Evolutionary conservation across 352 stramenopile species (phyloP), one percentile per base, ranked within the genome.

Genomic region (Elongisporangium undulatum): DNA sequence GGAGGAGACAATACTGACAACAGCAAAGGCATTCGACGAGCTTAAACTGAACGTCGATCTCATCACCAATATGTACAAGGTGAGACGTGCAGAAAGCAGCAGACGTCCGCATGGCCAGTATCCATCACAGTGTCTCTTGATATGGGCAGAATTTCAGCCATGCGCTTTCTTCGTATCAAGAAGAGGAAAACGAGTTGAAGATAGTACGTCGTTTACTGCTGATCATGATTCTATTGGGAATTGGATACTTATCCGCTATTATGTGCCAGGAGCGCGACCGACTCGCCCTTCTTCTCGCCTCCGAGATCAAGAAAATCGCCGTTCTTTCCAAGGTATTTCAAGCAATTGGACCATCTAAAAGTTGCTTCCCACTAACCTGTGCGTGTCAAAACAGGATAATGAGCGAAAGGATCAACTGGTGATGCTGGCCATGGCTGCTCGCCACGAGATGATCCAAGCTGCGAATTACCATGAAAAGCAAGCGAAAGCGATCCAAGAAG

Each of bases 61-160:
- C 9, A 86, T 92, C 72, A 89, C 82, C 8, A 94, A 89, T 58
- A 92, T 94, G 82, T 94, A 94, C 77, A 94, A 94, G 63, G 75
- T 85, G 26, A 17, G 53, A 12, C 13, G 3, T 12, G 13, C 13
- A 34, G 22, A 4, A 1, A 57, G 34, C 5, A 19, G 48, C 24
- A 45, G 13, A 2, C n/a, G 17, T 23, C 21, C 5, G 45, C 19
- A 22, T 9, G 21, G 15, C 15, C 20, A 15, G 4, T 17, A 17
- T 23, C 0, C n/a, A 49, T 45, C 34, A 12, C 34, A 34, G 15
- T 48, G 29, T 2, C 34, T 23, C n/a, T 41, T 41, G 13, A 53
- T 10, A 9, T 6, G 1, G 39, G 29, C 21, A 83, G 74, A 71
- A 74, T 39, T 29, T 90, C 51, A 76, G 71, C 29, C 65, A 85